phyloP scores from a whole-genome alignment of 805 yeast species.

The Grigorovia humatica region DNA sequence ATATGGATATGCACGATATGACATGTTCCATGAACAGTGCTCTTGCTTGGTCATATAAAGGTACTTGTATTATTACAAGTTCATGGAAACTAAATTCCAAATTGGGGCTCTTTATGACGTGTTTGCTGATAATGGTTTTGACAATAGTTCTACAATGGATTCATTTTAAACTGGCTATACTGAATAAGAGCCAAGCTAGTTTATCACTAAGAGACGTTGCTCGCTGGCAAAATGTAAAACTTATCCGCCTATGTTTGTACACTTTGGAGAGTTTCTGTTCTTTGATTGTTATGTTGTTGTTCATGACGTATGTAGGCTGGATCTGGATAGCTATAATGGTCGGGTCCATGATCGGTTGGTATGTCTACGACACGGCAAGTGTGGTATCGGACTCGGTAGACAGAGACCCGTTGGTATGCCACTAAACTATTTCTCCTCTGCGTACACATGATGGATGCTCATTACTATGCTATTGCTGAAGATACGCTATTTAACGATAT shows the following conservation, averaged over 20 bases:
- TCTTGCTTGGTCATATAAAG: constrained; percentile 67
- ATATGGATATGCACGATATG: constrained; percentile 4
- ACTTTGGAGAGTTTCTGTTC: constrained; percentile 19
- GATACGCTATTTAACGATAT: not conserved
- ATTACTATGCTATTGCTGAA: too few species aligned
- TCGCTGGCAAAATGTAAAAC: not conserved
- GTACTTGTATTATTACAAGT: constrained; percentile 60
- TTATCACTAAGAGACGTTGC: not conserved
- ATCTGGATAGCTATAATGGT: constrained; percentile 60
- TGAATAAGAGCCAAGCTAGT: not conserved
- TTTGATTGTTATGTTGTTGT: constrained; percentile 65
- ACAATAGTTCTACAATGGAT: not conserved
- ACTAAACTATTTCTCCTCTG: not conserved
- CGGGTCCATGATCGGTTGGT: constrained; percentile 61
- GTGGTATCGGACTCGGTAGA: constrained; percentile 10
- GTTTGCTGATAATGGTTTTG: constrained; percentile 28
- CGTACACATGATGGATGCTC: too few species aligned
- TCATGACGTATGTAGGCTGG: constrained; percentile 86
- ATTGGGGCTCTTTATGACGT: constrained; percentile 41
- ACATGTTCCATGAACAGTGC: constrained; percentile 55
- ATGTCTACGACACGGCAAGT: not conserved
- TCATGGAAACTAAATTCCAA: constrained; percentile 70
- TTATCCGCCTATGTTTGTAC: not conserved
- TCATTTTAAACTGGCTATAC: not conserved
- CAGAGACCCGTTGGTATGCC: constrained; percentile 12